These are phyloP conservation scores for Apiospora phragmitis DNA, from an alignment of 2,329 filamentous ascomycete genomes.

Conservation along the genomic window DNA sequence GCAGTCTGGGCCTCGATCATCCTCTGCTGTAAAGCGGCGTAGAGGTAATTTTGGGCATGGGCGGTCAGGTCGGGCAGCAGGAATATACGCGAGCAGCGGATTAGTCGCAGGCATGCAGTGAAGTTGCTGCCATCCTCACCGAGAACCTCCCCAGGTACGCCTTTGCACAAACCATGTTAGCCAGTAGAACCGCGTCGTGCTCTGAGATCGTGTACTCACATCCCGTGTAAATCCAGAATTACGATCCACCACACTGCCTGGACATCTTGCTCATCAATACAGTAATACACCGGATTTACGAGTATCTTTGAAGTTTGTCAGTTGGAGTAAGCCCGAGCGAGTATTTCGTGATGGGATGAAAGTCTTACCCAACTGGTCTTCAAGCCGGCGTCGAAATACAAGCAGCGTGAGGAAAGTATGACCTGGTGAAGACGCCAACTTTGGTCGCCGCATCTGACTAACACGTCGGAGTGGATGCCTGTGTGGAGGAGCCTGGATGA, in stretches of 20 bases:
- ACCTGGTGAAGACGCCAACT: background rate
- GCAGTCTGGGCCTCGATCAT: background rate
- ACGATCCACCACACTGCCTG: background rate
- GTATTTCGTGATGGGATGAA: too few relatives aligned
- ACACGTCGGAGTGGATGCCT: background rate
- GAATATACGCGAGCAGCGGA: background rate
- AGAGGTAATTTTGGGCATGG: background rate
- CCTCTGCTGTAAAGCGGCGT: background rate
- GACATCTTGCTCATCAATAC: background rate
- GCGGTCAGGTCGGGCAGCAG: background rate
- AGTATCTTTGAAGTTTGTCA: background rate
- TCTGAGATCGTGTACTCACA: background rate
- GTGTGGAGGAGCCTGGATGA: background rate
- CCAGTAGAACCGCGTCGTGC: too few relatives aligned
- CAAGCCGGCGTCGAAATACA: background rate
- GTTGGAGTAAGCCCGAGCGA: background rate
- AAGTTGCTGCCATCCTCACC: background rate
- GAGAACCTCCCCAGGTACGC: background rate
- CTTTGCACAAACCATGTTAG: background rate
- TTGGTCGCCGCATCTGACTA: background rate
- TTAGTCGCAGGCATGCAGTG: background rate
- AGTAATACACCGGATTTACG: background rate
- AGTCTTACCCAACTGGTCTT: background rate
- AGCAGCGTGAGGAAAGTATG: background rate
- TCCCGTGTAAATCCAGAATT: background rate